phyloP scores from a whole-genome alignment of 352 stramenopile genomes.

The Globisporangium paroecandrum region DNA sequence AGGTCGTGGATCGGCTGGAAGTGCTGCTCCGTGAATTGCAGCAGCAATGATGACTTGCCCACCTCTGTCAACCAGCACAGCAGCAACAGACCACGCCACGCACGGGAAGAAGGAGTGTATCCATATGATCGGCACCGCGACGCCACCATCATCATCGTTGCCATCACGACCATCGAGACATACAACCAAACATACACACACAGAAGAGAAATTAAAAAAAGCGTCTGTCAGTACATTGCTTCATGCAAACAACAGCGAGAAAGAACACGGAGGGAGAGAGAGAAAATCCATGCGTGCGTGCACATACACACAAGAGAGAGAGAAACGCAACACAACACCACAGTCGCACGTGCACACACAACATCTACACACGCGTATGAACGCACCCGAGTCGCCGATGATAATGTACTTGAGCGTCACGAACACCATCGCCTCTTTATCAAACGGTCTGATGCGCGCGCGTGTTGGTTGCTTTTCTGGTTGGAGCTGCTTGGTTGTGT shows the following conservation, averaged over 20 bases:
- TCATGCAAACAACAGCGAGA: background rate
- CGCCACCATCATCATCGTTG: background rate
- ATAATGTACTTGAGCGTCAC: constrained; percentile 90
- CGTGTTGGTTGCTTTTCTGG: background rate
- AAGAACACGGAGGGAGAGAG: background rate
- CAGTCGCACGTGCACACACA: background rate
- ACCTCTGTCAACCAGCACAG: constrained; percentile 43
- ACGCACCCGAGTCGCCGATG: constrained; percentile 74
- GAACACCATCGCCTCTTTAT: constrained; percentile 58
- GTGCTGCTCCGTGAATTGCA: constrained; percentile 90
- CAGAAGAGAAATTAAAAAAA: background rate
- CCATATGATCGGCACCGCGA: background rate
- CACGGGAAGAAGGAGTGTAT: background rate
- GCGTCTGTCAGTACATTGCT: background rate
- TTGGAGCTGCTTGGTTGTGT: constrained; percentile 1
- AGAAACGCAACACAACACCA: background rate
- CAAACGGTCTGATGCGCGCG: background rate
- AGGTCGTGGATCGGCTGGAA: constrained; percentile 89
- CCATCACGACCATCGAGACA: background rate
- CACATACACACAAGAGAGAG: background rate
- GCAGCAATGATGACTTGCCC: constrained; percentile 86
- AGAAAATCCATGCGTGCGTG: background rate
- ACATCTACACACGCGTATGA: background rate
- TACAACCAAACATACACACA: background rate
- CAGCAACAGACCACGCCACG: too few relatives aligned